Base-by-base conservation (phyloP, 2,329 filamentous ascomycete species). In the Teratosphaeria nubilosa region DNA sequence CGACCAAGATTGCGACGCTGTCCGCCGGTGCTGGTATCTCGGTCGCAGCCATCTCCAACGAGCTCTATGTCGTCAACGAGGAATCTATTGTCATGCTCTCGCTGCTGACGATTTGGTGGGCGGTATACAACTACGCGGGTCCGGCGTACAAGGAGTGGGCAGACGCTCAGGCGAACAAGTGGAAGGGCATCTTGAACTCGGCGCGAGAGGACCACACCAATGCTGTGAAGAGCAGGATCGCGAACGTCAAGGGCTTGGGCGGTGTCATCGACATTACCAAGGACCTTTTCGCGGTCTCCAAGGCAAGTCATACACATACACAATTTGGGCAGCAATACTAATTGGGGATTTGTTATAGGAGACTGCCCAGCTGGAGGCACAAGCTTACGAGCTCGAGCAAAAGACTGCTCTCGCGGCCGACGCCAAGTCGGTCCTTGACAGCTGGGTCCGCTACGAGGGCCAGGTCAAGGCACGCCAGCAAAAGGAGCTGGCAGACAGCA, bases 11-110 rank as follows among this genome's bases (percentile, higher is more conserved):
- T 68, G 94, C 94, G 72, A 92, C 96, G 74, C 87, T 99, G 72
- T 97, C 92, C 73, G 91, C 90, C 70, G 87, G 87, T 65, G 90
- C 94, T 72, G 92, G 88, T 79, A 78, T 95, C 69, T 91, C 89
- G 72, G 84, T 95, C 76, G 95, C 94, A 74, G 94, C 91, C 72
- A 91, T 99, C 79, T 95, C 89, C 86, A 99, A 95, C 80, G 94
- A 99, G 85, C 91, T 97, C 82, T 97, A 96, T 79, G 91, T 99
- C 75, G 83, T 99, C 79, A 99, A 99, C 81, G 94, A 99, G 83
- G 94, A 99, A 82, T 88, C 91, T 64, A 88, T 99, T 74, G 89
- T 95, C 73, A 89, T 90, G 66, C 84, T 99, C 79, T 94, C 88
- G 76, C 82, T 99, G 71, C 81, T 97, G 73, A 90, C 87, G 74